phyloP scores from a whole-genome alignment of 306 rosid species.

The Datisca glomerata region DNA sequence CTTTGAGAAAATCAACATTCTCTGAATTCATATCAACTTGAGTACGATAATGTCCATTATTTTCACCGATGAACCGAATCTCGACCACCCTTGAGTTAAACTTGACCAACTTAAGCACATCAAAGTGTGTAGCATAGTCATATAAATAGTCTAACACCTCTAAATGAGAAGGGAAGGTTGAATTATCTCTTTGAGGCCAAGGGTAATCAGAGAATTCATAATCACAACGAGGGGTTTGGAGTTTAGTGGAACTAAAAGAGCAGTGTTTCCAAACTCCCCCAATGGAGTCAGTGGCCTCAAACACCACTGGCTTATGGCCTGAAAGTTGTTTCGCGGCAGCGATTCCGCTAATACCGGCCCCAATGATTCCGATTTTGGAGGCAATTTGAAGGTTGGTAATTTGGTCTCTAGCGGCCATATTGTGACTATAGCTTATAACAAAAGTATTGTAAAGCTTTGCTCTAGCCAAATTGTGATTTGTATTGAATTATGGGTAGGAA shows the following conservation, averaged over 20 bases:
- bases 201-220: conserved; percentile 52
- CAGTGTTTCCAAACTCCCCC: conserved; percentile 74
- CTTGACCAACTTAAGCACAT: conserved; percentile 32
- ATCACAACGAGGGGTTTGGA: conserved; percentile 52
- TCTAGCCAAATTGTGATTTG: too few relatives aligned
- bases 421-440: too few relatives aligned
- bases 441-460: too few relatives aligned
- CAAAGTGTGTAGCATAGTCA: conserved; percentile 41
- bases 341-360: conserved; percentile 62
- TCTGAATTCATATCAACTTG: not conserved
- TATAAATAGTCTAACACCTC: conserved; percentile 43
- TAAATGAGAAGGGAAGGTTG: conserved; percentile 32
- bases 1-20: not conserved
- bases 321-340: conserved; percentile 55
- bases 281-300: conserved; percentile 41
- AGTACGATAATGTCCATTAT: too few relatives aligned
- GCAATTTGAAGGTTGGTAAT: conserved; percentile 9
- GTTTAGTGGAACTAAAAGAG: conserved; percentile 31
- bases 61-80: conserved; percentile 24
- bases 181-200: conserved; percentile 30
- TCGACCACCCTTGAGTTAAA: conserved; percentile 38
- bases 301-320: conserved; percentile 31
- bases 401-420: too few relatives aligned
- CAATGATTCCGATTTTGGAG: conserved; percentile 43
- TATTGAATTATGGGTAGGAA: too few relatives aligned